These are phyloP conservation scores for Pseudevernia furfuracea DNA, from an alignment of 495 filamentous ascomycete genomes.

Conservation along the genomic window DNA sequence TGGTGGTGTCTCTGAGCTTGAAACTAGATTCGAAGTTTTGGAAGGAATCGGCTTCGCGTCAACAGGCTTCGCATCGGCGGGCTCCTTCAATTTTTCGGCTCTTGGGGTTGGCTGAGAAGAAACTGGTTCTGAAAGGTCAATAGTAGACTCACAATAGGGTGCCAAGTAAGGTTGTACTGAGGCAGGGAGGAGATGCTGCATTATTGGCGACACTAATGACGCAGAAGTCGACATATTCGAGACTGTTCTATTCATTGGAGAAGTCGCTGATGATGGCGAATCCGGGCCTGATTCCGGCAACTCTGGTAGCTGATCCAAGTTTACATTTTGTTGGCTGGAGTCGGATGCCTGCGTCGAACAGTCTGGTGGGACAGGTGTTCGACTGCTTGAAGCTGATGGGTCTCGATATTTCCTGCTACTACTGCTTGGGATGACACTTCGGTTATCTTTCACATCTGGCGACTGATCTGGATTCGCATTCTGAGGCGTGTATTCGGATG, in stretches of 20 bases:
- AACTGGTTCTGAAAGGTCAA: conserved; percentile 12
- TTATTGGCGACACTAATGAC: conserved; percentile 10
- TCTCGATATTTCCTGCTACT: conserved; percentile 24
- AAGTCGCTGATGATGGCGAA: conserved; percentile 21
- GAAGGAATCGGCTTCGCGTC: neutral
- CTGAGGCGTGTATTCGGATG: conserved; percentile 9
- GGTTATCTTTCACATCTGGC: conserved; percentile 13
- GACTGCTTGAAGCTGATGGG: conserved; percentile 20
- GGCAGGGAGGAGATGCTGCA: conserved; percentile 16
- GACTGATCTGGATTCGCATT: conserved; percentile 14
- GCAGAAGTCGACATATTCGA: conserved; percentile 15
- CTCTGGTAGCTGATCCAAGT: conserved; percentile 25
- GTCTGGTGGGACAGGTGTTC: conserved; percentile 16
- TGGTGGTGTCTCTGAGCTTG: conserved; percentile 10
- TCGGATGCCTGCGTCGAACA: conserved; percentile 10
- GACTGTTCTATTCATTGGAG: conserved; percentile 20
- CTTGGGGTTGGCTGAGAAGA: conserved; percentile 15
- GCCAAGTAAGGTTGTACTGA: conserved; percentile 10
- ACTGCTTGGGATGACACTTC: conserved; percentile 21
- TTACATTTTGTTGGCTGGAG: conserved; percentile 15
- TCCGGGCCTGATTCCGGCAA: conserved; percentile 25
- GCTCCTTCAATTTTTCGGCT: conserved; percentile 16
- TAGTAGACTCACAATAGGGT: conserved; percentile 20
- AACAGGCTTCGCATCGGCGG: conserved; percentile 5
- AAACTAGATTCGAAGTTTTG: conserved; percentile 2